Conservation (phyloP, 2,329 filamentous ascomycete species). For the Macroventuria anomochaeta region DNA sequence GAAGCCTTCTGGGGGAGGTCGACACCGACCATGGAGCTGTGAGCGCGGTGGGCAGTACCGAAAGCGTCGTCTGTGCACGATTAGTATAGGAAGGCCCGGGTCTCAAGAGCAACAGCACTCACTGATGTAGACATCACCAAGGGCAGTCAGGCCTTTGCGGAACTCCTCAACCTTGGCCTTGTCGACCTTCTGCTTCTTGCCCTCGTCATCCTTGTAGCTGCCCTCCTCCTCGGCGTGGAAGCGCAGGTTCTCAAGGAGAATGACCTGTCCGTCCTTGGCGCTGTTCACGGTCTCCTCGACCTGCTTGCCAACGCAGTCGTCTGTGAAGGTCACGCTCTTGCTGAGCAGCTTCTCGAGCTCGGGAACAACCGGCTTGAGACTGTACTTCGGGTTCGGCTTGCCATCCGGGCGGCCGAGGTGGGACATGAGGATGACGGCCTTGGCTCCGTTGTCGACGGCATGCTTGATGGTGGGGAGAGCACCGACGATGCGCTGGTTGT, state of each 20-base stretch:
- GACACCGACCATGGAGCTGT: conserved; percentile 99
- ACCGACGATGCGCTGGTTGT: conserved; percentile 97
- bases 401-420: conserved; percentile 96
- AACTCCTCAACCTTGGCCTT: conserved; percentile 91
- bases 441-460: conserved; percentile 86
- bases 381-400: conserved; percentile 89
- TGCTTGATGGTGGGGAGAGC: conserved; percentile 95
- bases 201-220: conserved; percentile 88
- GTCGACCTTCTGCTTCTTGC: conserved; percentile 98
- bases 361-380: conserved; percentile 85
- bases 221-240: conserved; percentile 99
- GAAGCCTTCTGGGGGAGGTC: conserved; percentile 96
- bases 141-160: conserved; percentile 90
- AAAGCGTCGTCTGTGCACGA: conserved; percentile 83
- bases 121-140: conserved; percentile 98
- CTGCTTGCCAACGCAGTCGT: conserved; percentile 88
- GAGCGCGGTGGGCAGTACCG: conserved; percentile 95
- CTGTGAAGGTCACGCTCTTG: conserved; percentile 84
- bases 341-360: conserved; percentile 91
- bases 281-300: conserved; percentile 89
- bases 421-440: conserved; percentile 95
- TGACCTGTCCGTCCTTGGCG: conserved; percentile 79
- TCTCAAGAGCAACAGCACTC: conserved; percentile 47
- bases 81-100: conserved; percentile 26
- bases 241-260: conserved; percentile 95